A percentile compares a stretch with the other conserved stretches of the same genome.
These are phyloP conservation scores for Pleurotus tuber-regium DNA, from an alignment of 768 basidiomycete species.

Conservation along the genomic window DNA sequence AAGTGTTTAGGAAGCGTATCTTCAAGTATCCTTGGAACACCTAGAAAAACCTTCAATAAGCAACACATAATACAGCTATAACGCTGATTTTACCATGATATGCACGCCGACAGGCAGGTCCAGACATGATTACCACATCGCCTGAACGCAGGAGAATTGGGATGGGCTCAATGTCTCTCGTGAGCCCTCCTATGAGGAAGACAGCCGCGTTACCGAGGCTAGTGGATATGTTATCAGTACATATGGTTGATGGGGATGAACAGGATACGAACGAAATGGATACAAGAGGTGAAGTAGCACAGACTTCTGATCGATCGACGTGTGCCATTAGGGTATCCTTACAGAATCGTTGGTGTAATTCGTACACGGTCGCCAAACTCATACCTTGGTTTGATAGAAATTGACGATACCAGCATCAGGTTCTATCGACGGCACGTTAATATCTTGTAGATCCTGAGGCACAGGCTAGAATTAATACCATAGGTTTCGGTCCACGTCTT, in stretches of 20 bases:
- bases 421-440: slow-evolving; percentile 40
- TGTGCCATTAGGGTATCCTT: slow-evolving; percentile 95
- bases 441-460: slow-evolving; percentile 6
- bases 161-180: slow-evolving; percentile 72
- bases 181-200: slow-evolving; percentile 85
- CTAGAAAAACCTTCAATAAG: slow-evolving; percentile 30
- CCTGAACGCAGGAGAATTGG: slow-evolving; percentile 89
- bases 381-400: slow-evolving; percentile 81
- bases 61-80: no score
- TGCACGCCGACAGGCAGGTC: slow-evolving; percentile 77
- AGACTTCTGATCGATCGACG: slow-evolving; percentile 95
- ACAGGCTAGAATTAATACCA: slow-evolving; percentile 48
- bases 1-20: slow-evolving; percentile 71
- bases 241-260: neutral
- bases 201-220: slow-evolving; percentile 89
- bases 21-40: slow-evolving; percentile 86
- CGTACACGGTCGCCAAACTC: neutral
- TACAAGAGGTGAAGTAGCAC: slow-evolving; percentile 87
- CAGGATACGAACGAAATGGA: slow-evolving; percentile 79
- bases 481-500: slow-evolving; percentile 74
- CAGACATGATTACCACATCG: slow-evolving; percentile 92
- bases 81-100: slow-evolving; percentile 75
- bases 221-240: neutral
- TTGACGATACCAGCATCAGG: slow-evolving; percentile 98
- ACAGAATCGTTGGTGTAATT: slow-evolving; percentile 1